Conservation (phyloP, 495 filamentous ascomycete species). For the Aspergillus sclerotioniger region DNA sequence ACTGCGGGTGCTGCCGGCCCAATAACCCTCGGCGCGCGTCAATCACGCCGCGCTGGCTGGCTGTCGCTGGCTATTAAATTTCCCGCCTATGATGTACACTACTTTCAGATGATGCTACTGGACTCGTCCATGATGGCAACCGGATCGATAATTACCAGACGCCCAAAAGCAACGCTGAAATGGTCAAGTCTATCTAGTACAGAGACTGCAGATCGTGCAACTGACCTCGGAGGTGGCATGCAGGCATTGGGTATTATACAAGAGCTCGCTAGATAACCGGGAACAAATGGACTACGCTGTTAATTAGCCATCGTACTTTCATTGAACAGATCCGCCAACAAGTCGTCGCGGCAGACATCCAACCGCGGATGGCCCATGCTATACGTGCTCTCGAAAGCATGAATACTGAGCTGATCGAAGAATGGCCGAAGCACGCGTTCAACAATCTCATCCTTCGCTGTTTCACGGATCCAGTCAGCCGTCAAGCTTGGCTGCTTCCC, state of each 20-base stretch:
- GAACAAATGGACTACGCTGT: neutral
- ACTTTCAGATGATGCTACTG: neutral
- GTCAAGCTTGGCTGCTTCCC: slow-evolving; percentile 42
- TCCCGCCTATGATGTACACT: neutral
- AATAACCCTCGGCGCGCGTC: slow-evolving; percentile 10
- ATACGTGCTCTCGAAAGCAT: slow-evolving; percentile 88
- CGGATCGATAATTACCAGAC: neutral
- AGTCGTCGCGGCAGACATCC: slow-evolving; percentile 61
- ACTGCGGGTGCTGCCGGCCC: slow-evolving; percentile 20
- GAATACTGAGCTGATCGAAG: slow-evolving; percentile 86
- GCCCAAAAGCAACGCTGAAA: slow-evolving; percentile 2
- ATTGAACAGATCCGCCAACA: slow-evolving; percentile 83
- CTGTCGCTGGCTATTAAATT: neutral
- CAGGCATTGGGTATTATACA: slow-evolving; percentile 10
- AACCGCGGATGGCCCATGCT: slow-evolving; percentile 71
- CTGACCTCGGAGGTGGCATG: neutral
- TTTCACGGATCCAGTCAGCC: slow-evolving; percentile 43
- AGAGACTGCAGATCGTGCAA: neutral
- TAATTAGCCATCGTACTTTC: slow-evolving; percentile 57
- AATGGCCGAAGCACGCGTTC: slow-evolving; percentile 80
- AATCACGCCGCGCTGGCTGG: neutral
- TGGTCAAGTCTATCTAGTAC: neutral
- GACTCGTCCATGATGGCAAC: neutral
- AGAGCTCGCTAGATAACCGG: neutral
- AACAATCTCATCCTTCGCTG: slow-evolving; percentile 67